Evolutionary conservation across 441 rosid genomes (phyloP).

Genomic region (Metrosideros polymorpha): DNA sequence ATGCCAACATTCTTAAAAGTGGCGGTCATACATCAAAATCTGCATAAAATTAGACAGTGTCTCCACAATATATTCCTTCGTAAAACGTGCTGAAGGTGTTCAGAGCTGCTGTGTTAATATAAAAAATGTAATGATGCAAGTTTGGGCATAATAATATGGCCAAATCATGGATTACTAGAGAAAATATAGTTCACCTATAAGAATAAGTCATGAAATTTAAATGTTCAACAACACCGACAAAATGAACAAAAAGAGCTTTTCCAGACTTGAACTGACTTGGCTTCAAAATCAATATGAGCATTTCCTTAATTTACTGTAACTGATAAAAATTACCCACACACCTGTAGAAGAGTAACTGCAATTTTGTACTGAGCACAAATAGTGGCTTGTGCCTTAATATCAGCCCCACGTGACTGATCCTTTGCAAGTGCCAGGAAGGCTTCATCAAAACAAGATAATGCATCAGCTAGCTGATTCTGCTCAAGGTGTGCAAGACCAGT

Average conservation of each 20-base stretch:
- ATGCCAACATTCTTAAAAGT: not conserved
- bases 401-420: slow-evolving; percentile 94
- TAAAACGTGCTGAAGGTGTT: not conserved
- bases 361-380: slow-evolving; percentile 98
- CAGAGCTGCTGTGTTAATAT: not conserved
- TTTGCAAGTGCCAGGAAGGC: slow-evolving; percentile 95
- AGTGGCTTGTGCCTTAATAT: slow-evolving; percentile 95
- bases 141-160: not conserved
- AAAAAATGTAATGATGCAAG: not conserved
- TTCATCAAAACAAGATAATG: slow-evolving; percentile 92
- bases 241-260: not conserved
- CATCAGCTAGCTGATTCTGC: slow-evolving; percentile 97
- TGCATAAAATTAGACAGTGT: not conserved
- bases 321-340: slow-evolving; percentile 6
- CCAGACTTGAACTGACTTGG: not conserved
- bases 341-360: slow-evolving; percentile 89
- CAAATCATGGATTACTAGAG: not conserved
- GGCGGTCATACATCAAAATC: not conserved
- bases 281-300: not conserved
- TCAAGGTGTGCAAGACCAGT: slow-evolving; percentile 95
- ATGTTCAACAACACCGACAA: not conserved
- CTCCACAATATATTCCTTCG: not conserved
- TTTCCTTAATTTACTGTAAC: not conserved
- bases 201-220: not conserved
- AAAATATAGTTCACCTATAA: not conserved